Evolutionary conservation across 1,284 basidiomycete genomes (phyloP).

Genomic region (Heliocybe sulcata): DNA sequence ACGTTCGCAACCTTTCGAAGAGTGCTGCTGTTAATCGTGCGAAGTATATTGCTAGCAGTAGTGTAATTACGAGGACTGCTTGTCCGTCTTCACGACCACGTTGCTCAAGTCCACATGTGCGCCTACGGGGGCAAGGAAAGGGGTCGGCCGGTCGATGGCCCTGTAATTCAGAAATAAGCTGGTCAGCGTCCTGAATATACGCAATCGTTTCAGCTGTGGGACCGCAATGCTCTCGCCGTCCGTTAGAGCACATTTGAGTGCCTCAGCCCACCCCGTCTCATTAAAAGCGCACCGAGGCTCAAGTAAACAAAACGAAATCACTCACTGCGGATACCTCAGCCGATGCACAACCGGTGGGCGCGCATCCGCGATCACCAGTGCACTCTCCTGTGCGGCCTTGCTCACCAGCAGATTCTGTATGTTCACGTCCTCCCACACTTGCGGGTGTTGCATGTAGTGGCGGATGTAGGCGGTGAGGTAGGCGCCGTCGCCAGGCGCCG

Average conservation of each 20-base stretch:
- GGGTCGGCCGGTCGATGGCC: constrained; percentile 39
- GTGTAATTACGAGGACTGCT: constrained; percentile 14
- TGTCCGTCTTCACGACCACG: constrained; percentile 37
- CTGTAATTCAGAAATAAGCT: constrained; percentile 20
- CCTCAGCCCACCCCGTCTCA: not conserved
- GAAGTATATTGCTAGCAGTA: not conserved
- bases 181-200: too few species aligned
- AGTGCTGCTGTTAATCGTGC: too few species aligned
- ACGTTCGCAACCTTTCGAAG: too few species aligned
- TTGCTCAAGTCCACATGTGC: constrained; percentile 32
- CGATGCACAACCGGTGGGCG: constrained; percentile 47
- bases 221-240: too few species aligned
- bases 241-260: too few species aligned
- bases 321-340: constrained; percentile 65
- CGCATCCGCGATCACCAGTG: constrained; percentile 40
- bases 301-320: constrained; percentile 13
- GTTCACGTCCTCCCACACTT: constrained; percentile 46
- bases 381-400: constrained; percentile 35
- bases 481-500: constrained; percentile 46
- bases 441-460: constrained; percentile 38
- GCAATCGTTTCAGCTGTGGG: not conserved
- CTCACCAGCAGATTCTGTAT: constrained; percentile 47
- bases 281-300: too few species aligned
- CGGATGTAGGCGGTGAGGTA: constrained; percentile 59
- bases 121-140: constrained; percentile 44